A percentile compares a stretch with the other conserved stretches of the same genome.
Evolutionary conservation across 2,329 filamentous ascomycete species (phyloP).

Genomic region (Exophiala dermatitidis): DNA sequence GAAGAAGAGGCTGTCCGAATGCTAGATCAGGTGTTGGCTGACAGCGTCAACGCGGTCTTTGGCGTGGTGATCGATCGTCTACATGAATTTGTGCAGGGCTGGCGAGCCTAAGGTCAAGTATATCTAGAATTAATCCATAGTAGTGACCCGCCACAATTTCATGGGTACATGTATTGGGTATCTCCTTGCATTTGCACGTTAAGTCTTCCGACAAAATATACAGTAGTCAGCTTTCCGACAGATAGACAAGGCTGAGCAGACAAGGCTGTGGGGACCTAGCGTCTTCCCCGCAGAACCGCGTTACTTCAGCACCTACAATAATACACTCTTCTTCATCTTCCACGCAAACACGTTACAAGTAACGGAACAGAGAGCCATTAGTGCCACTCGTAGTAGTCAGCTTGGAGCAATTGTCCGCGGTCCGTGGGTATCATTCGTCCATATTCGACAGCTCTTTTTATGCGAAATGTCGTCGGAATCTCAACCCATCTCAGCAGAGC

Average conservation of each 20-base stretch:
- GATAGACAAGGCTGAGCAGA: neutral
- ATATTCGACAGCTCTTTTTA: neutral
- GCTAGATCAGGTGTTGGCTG: constrained; percentile 83
- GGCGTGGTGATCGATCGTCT: constrained; percentile 91
- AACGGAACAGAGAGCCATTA: too few relatives aligned
- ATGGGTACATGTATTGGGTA: too few relatives aligned
- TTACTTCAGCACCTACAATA: neutral
- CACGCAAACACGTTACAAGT: too few relatives aligned
- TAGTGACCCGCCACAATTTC: neutral
- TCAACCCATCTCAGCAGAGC: constrained; percentile 43
- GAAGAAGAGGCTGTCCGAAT: constrained; percentile 88
- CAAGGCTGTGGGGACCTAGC: neutral
- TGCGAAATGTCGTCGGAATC: constrained; percentile 44
- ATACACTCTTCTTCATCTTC: too few relatives aligned
- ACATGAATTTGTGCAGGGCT: constrained; percentile 88
- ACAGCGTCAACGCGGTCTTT: constrained; percentile 81
- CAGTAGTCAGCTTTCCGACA: too few relatives aligned
- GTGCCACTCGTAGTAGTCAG: too few relatives aligned
- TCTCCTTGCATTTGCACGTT: too few relatives aligned
- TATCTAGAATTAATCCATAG: neutral
- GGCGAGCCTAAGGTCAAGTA: constrained; percentile 54
- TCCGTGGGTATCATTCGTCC: too few relatives aligned
- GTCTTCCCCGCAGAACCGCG: neutral
- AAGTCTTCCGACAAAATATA: too few relatives aligned
- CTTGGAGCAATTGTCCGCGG: too few relatives aligned